A percentile compares a stretch with the other conserved stretches of the same genome.
Conservation (phyloP, 108 stramenopile genomes). For the Epipyxis sp. region DNA sequence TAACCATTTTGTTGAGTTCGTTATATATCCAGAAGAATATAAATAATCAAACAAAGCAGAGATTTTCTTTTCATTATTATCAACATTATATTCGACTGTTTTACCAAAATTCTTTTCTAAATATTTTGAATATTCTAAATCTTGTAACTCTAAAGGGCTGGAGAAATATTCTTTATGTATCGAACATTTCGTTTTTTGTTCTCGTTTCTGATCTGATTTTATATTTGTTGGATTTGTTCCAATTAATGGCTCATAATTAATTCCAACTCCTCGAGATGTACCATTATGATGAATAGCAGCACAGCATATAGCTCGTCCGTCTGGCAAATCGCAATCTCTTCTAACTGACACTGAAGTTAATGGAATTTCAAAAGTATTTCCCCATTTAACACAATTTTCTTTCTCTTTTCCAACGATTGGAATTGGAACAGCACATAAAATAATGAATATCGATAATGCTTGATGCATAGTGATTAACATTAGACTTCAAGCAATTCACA, state of each 20-base stretch:
- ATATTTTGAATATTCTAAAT: not conserved
- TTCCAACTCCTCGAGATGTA: not conserved
- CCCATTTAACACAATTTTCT: conserved; percentile 31
- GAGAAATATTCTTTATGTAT: conserved; percentile 18
- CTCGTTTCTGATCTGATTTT: not conserved
- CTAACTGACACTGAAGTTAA: not conserved
- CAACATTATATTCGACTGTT: too few species aligned
- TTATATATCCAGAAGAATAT: not conserved
- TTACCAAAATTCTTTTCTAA: too few species aligned
- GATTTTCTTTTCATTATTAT: not conserved
- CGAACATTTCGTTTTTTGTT: not conserved
- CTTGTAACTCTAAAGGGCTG: conserved; percentile 4
- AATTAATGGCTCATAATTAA: not conserved
- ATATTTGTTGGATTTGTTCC: not conserved
- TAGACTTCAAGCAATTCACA: too few species aligned
- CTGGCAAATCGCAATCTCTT: not conserved
- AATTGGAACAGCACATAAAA: too few species aligned
- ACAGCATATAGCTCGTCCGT: conserved; percentile 27
- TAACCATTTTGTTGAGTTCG: conserved; percentile 18
- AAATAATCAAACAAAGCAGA: not conserved
- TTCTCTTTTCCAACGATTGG: too few species aligned
- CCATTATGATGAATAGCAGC: not conserved
- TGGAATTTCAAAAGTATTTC: conserved; percentile 17
- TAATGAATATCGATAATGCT: too few species aligned
- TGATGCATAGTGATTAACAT: too few species aligned